A percentile compares a stretch with the other conserved stretches of the same genome.
Conservation (phyloP, 441 rosid genomes). For the Melianthus villosus region DNA sequence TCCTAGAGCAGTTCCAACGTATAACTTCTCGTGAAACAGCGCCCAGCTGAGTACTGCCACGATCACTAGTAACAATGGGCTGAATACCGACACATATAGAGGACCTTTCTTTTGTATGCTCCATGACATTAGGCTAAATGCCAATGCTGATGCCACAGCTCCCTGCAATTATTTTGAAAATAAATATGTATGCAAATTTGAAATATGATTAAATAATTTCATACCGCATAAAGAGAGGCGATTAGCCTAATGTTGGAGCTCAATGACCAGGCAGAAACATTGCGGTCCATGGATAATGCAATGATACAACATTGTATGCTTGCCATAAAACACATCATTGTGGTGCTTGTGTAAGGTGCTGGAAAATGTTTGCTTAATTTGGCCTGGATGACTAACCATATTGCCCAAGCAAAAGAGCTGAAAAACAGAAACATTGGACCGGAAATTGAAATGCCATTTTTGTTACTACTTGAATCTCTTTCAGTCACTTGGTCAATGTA, state of each 20-base stretch:
- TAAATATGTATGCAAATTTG: no score
- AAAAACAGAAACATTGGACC: slow-evolving; percentile 53
- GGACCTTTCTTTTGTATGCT: slow-evolving; percentile 62
- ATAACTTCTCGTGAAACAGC: slow-evolving; percentile 59
- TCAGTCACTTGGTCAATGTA: slow-evolving; percentile 26
- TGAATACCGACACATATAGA: slow-evolving; percentile 78
- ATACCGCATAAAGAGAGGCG: slow-evolving; percentile 58
- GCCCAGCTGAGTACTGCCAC: slow-evolving; percentile 81
- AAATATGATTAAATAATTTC: no score
- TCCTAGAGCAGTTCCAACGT: slow-evolving; percentile 63
- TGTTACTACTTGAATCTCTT: slow-evolving; percentile 4
- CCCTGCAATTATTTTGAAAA: no score
- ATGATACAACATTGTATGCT: slow-evolving; percentile 40
- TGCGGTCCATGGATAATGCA: slow-evolving; percentile 24
- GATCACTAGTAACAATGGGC: slow-evolving; percentile 55
- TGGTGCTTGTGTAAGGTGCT: slow-evolving; percentile 73
- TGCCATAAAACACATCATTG: slow-evolving; percentile 63
- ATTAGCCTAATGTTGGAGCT: slow-evolving; percentile 29
- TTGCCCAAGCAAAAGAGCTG: slow-evolving; percentile 42
- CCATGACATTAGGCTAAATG: slow-evolving; percentile 58
- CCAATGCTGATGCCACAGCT: slow-evolving; percentile 50
- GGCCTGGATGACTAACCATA: slow-evolving; percentile 74
- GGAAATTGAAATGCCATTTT: slow-evolving; percentile 28
- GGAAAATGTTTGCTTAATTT: slow-evolving; percentile 42
- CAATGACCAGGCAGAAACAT: slow-evolving; percentile 45